Base-by-base conservation (phyloP, 768 basidiomycete species). In the Mrakia frigida region DNA sequence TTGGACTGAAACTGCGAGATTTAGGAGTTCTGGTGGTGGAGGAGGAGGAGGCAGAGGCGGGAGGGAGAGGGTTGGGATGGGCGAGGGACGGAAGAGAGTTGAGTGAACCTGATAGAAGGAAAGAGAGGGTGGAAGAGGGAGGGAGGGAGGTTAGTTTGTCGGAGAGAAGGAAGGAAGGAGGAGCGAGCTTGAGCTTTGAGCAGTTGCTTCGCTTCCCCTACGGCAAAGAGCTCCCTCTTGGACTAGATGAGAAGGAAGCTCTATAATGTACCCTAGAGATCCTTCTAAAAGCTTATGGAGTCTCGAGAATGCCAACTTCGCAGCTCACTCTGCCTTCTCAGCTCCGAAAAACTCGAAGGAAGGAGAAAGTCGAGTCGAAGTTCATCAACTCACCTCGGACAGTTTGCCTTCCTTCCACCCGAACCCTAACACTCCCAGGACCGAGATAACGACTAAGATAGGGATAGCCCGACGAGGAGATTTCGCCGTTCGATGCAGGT, bases 391-490 rank as follows among this genome's bases (percentile, higher is more conserved):
- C 35, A 75, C 74, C 52, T 75, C 74, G 31, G 35, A 9, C 11
- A 63, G 35, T 37, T 37, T 37, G 6, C 61, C 61, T 21, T 37
- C 61, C 31, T 37, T 63, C 31, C 31, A 63, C 2, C 61, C 61
- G 10, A 63, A 63, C 46, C 31, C 74, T 52, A 75, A 50, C 52
- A 63, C 37, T 56, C 46, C 23, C 35, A 63, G 63, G 23, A 75
- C 41, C 14, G 52, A 41, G 31, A 43, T 23, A 35, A 70, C 18
- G 7, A 60, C 31, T 23, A 52, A 7, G 25, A 70, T 31, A n/a
- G 21, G 25, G 37, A 75, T 23, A 16, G 52, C 11, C 25, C 65
- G 65, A 21, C 74, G 63, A 11, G 67, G 46, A 41, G 52, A 75
- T 31, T 63, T 65, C 14, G 63, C 68, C n/a, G 63, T 43, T 5